Evolutionary conservation across 108 stramenopile species (phyloP).

Genomic region (Asterionellopsis glacialis): DNA sequence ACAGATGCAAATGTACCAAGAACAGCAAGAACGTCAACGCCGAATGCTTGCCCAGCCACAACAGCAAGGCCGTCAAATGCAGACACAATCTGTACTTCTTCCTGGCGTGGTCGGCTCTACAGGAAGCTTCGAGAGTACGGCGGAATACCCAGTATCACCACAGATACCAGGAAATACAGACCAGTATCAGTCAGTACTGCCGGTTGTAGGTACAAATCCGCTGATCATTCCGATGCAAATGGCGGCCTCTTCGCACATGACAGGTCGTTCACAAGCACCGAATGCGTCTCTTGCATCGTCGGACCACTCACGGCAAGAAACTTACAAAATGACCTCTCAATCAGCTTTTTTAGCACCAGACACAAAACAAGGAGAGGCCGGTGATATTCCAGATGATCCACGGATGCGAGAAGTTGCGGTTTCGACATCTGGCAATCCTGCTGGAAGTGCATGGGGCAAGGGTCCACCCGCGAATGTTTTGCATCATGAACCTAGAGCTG

Average conservation of each 20-base stretch:
- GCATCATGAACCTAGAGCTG: background rate
- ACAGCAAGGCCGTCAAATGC: background rate
- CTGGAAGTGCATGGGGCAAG: background rate
- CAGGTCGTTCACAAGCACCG: too few relatives aligned
- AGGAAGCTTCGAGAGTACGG: too few relatives aligned
- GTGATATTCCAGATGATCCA: background rate
- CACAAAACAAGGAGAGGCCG: background rate
- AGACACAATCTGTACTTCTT: background rate
- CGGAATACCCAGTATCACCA: too few relatives aligned
- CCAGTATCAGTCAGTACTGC: too few relatives aligned
- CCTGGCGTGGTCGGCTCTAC: background rate
- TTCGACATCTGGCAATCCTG: background rate
- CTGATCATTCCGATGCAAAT: too few relatives aligned
- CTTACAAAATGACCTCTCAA: background rate
- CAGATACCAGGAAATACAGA: too few relatives aligned
- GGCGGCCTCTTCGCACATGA: too few relatives aligned
- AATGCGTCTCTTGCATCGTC: too few relatives aligned
- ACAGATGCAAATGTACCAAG: slow-evolving; percentile 10
- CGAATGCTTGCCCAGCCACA: background rate
- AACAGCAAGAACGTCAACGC: background rate
- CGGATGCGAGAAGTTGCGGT: background rate
- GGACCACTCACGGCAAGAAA: too few relatives aligned
- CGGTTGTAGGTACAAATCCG: too few relatives aligned
- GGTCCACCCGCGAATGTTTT: background rate
- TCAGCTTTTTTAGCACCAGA: background rate